Conservation (phyloP, 148 eudicot species). For the Vaccinium macrocarpon region DNA sequence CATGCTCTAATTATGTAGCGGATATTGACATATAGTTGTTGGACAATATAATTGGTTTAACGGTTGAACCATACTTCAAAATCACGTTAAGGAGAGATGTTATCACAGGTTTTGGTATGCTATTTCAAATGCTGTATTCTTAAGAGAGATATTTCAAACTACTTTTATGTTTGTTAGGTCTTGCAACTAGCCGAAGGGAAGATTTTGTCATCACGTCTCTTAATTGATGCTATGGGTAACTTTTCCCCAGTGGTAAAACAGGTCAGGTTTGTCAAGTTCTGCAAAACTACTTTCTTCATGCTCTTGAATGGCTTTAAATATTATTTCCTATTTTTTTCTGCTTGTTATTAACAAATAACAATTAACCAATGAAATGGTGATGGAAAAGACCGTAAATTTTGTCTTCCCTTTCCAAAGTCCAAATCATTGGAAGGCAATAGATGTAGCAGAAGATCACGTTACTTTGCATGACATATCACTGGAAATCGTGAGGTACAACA, state of each 20-base stretch:
- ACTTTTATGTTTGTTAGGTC: slow-evolving; percentile 36
- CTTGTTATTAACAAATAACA: not conserved
- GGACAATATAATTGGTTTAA: not conserved
- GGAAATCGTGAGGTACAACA: not conserved
- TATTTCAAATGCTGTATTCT: not conserved
- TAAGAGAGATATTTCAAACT: not conserved
- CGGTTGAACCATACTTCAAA: not conserved
- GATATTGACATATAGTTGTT: not conserved
- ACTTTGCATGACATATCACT: not conserved
- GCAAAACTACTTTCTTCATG: not conserved
- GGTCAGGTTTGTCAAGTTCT: slow-evolving; percentile 37
- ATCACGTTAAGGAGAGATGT: not conserved
- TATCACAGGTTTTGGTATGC: not conserved
- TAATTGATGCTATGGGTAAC: slow-evolving; percentile 97
- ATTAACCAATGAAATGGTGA: not conserved
- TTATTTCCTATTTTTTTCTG: not conserved
- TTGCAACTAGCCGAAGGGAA: slow-evolving; percentile 69
- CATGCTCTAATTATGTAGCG: not conserved
- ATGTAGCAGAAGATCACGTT: not conserved
- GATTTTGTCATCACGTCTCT: slow-evolving; percentile 58
- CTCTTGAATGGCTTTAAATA: not conserved
- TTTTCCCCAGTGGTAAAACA: slow-evolving; percentile 95
- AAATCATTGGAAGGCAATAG: not conserved
- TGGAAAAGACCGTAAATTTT: not conserved
- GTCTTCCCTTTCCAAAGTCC: not conserved